Conservation (phyloP, 345 rosid species). For the Psidium friedrichsthalianum region DNA sequence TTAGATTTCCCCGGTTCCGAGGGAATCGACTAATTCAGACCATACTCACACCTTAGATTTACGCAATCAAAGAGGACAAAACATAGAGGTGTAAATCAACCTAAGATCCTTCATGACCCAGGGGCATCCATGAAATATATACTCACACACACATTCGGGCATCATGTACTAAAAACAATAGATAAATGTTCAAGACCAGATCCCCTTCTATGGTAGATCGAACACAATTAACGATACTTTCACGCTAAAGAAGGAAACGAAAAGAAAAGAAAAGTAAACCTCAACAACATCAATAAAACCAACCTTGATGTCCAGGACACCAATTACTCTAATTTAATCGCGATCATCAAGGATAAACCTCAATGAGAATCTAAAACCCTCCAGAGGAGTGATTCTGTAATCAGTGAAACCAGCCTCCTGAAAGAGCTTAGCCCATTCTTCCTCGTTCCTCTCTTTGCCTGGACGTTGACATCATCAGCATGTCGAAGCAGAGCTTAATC, state of each 20-base stretch:
- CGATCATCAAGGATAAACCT: conserved; percentile 28
- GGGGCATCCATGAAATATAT: neutral
- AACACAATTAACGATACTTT: neutral
- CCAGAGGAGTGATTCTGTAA: conserved; percentile 21
- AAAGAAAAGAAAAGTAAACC: neutral
- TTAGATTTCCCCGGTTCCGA: too few relatives aligned
- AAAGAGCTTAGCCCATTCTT: conserved; percentile 33
- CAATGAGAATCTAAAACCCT: conserved; percentile 38
- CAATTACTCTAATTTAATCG: neutral
- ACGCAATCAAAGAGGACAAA: neutral
- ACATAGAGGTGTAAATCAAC: neutral
- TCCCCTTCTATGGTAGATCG: neutral
- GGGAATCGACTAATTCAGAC: too few relatives aligned
- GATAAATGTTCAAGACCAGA: neutral
- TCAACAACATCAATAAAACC: neutral
- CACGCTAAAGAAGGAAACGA: neutral
- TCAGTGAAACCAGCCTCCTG: conserved; percentile 17
- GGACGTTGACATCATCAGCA: conserved; percentile 17
- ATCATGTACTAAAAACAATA: neutral
- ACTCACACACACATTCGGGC: too few relatives aligned
- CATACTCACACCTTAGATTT: too few relatives aligned
- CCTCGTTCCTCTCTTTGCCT: conserved; percentile 25
- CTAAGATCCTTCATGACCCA: neutral
- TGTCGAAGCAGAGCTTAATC: conserved; percentile 27
- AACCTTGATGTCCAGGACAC: neutral